These are phyloP conservation scores for Metarhizium guizhouense DNA, from an alignment of 2,329 filamentous ascomycete genomes.

Conservation along the genomic window DNA sequence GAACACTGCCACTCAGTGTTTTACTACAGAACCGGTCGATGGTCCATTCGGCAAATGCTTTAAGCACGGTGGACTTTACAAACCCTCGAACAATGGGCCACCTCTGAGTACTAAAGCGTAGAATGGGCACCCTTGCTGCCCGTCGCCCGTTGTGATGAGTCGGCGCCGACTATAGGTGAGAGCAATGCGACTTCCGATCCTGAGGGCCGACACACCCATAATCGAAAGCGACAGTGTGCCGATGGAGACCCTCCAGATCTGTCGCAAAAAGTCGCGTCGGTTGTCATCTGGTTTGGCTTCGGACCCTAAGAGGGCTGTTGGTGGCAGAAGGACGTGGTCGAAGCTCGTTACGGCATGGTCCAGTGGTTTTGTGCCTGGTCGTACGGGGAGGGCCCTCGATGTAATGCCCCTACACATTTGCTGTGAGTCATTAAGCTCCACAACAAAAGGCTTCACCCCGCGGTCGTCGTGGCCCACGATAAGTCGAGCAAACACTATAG, in stretches of 20 bases:
- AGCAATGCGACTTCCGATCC: not conserved
- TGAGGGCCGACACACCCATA: not conserved
- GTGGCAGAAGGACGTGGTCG: conserved; percentile 17
- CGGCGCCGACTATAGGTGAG: not conserved
- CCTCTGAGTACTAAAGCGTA: not conserved
- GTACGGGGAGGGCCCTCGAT: conserved; percentile 14
- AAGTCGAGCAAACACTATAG: conserved; percentile 9
- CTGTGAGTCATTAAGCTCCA: conserved; percentile 15
- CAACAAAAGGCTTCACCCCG: conserved; percentile 21
- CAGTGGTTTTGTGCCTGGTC: conserved; percentile 18
- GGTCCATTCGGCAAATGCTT: not conserved
- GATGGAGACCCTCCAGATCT: conserved; percentile 16
- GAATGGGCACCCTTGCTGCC: not conserved
- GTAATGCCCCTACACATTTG: conserved; percentile 19
- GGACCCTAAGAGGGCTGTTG: conserved; percentile 17
- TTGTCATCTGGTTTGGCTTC: conserved; percentile 8
- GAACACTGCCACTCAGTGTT: not conserved
- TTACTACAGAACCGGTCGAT: not conserved
- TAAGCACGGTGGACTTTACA: not conserved
- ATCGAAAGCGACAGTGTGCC: conserved; percentile 17
- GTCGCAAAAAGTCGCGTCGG: conserved; percentile 17
- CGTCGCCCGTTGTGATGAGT: not conserved
- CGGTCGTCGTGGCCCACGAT: conserved; percentile 15
- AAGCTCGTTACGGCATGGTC: conserved; percentile 24
- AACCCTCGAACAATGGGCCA: not conserved